Percentiles rank a stretch among this genome's conserved stretches.
Evolutionary conservation across 768 basidiomycete species (phyloP).

Genomic region (Pleurotus ostreatus): DNA sequence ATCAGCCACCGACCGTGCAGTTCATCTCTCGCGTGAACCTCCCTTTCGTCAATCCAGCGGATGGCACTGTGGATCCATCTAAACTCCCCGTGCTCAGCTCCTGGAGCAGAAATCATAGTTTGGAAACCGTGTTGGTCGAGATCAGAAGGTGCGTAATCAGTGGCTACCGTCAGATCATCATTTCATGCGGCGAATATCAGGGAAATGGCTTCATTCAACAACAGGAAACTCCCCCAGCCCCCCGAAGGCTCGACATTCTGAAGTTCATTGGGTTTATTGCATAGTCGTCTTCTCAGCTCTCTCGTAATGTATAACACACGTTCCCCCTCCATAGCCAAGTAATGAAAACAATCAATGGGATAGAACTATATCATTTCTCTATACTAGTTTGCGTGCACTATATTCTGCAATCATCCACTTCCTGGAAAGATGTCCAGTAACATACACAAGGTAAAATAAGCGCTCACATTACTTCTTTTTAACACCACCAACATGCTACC

Average conservation of each 20-base stretch:
- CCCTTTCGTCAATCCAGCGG: constrained; percentile 75
- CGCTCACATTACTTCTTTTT: too few relatives aligned
- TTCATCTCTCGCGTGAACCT: constrained; percentile 91
- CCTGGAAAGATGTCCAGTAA: too few relatives aligned
- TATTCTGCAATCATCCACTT: too few relatives aligned
- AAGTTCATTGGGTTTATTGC: not conserved
- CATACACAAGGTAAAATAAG: too few relatives aligned
- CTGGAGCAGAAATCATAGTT: constrained; percentile 75
- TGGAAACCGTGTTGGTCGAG: constrained; percentile 90
- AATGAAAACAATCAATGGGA: not conserved
- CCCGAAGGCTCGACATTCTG: constrained; percentile 79
- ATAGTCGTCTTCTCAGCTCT: not conserved
- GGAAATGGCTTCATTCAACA: constrained; percentile 91
- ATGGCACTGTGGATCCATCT: constrained; percentile 74
- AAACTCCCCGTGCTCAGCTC: constrained; percentile 69
- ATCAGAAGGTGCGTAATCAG: constrained; percentile 70
- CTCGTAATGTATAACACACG: not conserved
- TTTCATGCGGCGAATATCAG: constrained; percentile 32
- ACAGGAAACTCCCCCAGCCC: constrained; percentile 93
- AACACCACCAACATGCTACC: too few relatives aligned
- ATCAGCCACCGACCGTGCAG: constrained; percentile 71
- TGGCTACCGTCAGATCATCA: not conserved
- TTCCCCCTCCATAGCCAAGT: not conserved
- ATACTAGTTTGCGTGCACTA: too few relatives aligned
- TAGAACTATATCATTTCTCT: not conserved